Conservation (phyloP, 495 filamentous ascomycete species). For the Trichocladium uniseriatum region DNA sequence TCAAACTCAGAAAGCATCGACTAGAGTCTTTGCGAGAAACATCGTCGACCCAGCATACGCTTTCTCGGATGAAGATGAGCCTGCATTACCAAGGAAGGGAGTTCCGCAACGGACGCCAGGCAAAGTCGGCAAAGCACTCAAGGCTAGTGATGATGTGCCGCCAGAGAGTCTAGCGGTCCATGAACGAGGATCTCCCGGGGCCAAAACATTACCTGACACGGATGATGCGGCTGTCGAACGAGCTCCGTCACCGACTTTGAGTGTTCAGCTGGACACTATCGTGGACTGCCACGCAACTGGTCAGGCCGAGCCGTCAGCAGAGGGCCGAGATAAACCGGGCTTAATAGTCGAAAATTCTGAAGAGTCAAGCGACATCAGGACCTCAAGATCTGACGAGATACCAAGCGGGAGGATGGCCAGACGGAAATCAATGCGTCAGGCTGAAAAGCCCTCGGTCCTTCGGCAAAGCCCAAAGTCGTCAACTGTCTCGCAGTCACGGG, state of each 20-base stretch:
- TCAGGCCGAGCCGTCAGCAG: background rate
- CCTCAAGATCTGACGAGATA: background rate
- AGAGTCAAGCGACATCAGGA: background rate
- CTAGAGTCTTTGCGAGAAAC: constrained; percentile 25
- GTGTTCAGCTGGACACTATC: background rate
- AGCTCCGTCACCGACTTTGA: background rate
- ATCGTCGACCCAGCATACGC: constrained; percentile 27
- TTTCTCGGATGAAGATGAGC: constrained; percentile 37
- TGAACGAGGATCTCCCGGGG: background rate
- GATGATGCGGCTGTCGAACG: background rate
- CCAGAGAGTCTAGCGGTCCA: background rate
- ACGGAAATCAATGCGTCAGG: background rate
- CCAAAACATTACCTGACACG: background rate
- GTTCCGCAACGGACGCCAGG: background rate
- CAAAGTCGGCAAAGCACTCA: background rate
- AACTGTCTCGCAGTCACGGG: background rate
- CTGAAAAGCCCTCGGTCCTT: too few species aligned
- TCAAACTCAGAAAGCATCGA: background rate
- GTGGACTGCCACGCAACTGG: background rate
- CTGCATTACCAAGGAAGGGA: constrained; percentile 12
- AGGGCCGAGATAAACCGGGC: too few species aligned
- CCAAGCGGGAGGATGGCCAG: background rate
- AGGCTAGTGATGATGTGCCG: background rate
- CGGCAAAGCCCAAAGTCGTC: background rate
- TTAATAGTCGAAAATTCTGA: background rate